Evolutionary conservation across 768 basidiomycete genomes (phyloP), one percentile per base, ranked within the genome.

Genomic region (Mycena kentingensis): DNA sequence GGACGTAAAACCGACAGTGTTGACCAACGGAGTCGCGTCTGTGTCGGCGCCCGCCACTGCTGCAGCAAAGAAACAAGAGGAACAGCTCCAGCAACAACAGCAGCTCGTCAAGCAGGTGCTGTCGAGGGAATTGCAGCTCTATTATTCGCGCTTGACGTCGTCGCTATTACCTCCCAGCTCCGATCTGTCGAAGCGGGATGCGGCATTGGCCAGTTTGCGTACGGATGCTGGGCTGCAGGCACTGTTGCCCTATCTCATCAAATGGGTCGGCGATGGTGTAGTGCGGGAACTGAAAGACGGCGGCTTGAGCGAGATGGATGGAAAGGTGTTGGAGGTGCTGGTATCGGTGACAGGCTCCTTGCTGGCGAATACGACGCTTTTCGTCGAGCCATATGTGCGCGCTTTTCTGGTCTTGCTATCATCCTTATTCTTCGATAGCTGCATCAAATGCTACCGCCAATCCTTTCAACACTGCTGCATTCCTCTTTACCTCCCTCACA

Each of bases 381-480:
- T 98, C 65, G 84, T 98, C 21, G 97, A 99, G 69, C 97, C 96
- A 37, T 98, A 97, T 66, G 94, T 97, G 63, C 65, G 91, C 78
- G 10, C n/a, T 25, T 41, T 8, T 49, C 8, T 4, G n/a, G 29
- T n/a, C 44, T 26, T 34, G 22, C 29, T 44, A 29, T 5, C 15
- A 3, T 39, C 35, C 28, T 58, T 19, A 45, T 12, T 13, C 22
- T 10, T 11, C 13, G 29, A 29, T 58, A 98, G 94, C 79, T 98
- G 4, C 97, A 98, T 64, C 96, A 98, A 87, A 79, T 98, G 15
- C 81, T 98, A 1, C 95, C 95, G 2, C 88, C 95, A 0, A 82
- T 98, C 46, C 82, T 99, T 27, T 97, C 96, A 5, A 88, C 88
- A 51, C 82, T 99, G 41, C 78, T 99, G 7, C 91, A 96, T 56